phyloP scores from a whole-genome alignment of 1,139 yeast species.

The Geotrichum histeridarum region DNA sequence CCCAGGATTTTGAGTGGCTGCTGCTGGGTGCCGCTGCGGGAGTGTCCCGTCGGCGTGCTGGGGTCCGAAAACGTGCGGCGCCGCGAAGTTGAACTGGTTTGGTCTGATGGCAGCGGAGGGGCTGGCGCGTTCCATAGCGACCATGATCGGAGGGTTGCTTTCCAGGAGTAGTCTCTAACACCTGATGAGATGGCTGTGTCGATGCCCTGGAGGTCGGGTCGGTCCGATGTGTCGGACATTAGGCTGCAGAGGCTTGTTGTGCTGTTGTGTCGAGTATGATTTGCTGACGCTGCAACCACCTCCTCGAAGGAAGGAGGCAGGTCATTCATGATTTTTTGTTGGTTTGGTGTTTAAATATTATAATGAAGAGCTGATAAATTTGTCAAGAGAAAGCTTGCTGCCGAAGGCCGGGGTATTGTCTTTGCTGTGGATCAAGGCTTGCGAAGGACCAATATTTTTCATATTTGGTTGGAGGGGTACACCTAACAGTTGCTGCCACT shows the following conservation, averaged over 20 bases:
- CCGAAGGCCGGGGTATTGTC: not conserved
- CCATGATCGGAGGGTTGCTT: conserved; percentile 4
- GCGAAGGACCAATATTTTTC: too few relatives aligned
- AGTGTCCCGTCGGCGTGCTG: conserved; percentile 18
- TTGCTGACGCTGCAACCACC: conserved; percentile 12
- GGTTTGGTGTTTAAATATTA: too few relatives aligned
- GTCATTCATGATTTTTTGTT: conserved; percentile 9
- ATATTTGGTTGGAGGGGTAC: too few relatives aligned
- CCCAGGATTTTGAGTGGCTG: conserved; percentile 53
- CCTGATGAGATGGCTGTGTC: not conserved
- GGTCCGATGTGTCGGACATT: not conserved
- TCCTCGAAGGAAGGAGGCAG: conserved; percentile 17
- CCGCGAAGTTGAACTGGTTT: not conserved
- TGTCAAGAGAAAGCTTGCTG: conserved; percentile 1
- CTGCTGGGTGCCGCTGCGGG: conserved; percentile 16
- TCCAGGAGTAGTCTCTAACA: conserved; percentile 1
- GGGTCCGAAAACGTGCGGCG: conserved; percentile 19
- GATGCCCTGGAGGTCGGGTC: not conserved
- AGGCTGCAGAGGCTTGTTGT: not conserved
- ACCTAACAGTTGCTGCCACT: too few relatives aligned
- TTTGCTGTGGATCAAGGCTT: not conserved
- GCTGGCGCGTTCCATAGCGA: conserved; percentile 6
- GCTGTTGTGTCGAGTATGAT: conserved; percentile 13
- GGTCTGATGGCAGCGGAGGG: not conserved
- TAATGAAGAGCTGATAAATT: too few relatives aligned